These are phyloP conservation scores for Pyrenula massariospora DNA, from an alignment of 495 filamentous ascomycete species.

Conservation along the genomic window DNA sequence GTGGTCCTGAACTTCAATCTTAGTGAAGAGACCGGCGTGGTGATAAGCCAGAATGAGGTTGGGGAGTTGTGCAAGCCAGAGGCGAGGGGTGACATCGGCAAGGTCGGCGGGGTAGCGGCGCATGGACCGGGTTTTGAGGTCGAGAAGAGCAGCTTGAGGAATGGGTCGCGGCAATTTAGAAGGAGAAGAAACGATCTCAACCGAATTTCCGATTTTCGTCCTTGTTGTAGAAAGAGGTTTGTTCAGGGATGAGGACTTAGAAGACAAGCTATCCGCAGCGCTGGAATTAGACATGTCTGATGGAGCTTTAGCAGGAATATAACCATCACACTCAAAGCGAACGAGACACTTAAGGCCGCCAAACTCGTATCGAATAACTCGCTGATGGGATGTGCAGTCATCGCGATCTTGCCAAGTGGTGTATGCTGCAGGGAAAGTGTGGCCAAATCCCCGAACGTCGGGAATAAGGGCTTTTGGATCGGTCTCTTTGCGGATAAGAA, in stretches of 20 bases:
- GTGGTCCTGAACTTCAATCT: conserved; percentile 35
- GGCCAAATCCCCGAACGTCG: conserved; percentile 45
- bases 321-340: conserved; percentile 54
- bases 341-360: conserved; percentile 41
- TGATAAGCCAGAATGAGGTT: conserved; percentile 54
- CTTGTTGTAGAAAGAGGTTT: conserved; percentile 2
- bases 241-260: not conserved
- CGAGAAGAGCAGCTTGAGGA: conserved; percentile 42
- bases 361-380: conserved; percentile 47
- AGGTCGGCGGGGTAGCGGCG: conserved; percentile 22
- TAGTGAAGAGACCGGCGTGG: conserved; percentile 34
- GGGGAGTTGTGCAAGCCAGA: conserved; percentile 52
- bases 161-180: conserved; percentile 14
- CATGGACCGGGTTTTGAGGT: conserved; percentile 52
- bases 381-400: conserved; percentile 48
- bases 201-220: not conserved
- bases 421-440: conserved; percentile 52
- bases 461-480: conserved; percentile 37
- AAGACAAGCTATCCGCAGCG: not conserved
- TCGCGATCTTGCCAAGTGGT: conserved; percentile 45
- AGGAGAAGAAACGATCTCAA: not conserved
- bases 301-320: conserved; percentile 18
- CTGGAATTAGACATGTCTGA: not conserved
- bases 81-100: conserved; percentile 34
- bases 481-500: conserved; percentile 49